Evolutionary conservation across 2,329 filamentous ascomycete genomes (phyloP).

Genomic region (Pezicula neosporulosa): DNA sequence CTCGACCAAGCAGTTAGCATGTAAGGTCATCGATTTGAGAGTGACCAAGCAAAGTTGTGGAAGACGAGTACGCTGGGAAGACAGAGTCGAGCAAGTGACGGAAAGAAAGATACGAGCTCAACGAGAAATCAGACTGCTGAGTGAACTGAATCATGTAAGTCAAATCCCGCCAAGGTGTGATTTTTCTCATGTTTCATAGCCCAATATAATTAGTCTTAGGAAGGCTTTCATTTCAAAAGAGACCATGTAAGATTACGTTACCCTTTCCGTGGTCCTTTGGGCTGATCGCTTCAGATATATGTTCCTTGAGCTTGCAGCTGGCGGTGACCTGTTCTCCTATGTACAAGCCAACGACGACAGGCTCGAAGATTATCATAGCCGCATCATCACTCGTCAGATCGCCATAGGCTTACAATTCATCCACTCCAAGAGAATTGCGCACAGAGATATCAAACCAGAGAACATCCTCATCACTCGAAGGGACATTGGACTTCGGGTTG

Average conservation of each 20-base stretch:
- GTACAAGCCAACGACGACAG: constrained; percentile 16
- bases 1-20: constrained; percentile 60
- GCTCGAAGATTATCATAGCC: constrained; percentile 21
- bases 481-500: constrained; percentile 23
- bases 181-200: constrained; percentile 31
- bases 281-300: constrained; percentile 35
- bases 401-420: constrained; percentile 24
- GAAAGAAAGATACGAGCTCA: constrained; percentile 24
- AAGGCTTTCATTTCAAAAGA: constrained; percentile 47
- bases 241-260: constrained; percentile 36
- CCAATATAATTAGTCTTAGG: constrained; percentile 49
- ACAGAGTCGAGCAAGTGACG: background rate
- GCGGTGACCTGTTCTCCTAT: constrained; percentile 28
- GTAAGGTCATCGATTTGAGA: constrained; percentile 59
- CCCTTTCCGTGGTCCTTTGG: constrained; percentile 3
- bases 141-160: constrained; percentile 50
- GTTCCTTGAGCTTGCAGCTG: constrained; percentile 56
- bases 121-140: constrained; percentile 50
- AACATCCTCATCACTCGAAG: constrained; percentile 27
- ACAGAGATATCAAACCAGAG: constrained; percentile 29
- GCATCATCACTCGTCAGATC: constrained; percentile 27
- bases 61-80: background rate
- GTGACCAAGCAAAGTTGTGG: background rate
- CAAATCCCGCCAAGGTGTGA: background rate
- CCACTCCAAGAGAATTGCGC: constrained; percentile 23